phyloP scores from a whole-genome alignment of 441 rosid genomes.

The Pelargonium cotyledonis region DNA sequence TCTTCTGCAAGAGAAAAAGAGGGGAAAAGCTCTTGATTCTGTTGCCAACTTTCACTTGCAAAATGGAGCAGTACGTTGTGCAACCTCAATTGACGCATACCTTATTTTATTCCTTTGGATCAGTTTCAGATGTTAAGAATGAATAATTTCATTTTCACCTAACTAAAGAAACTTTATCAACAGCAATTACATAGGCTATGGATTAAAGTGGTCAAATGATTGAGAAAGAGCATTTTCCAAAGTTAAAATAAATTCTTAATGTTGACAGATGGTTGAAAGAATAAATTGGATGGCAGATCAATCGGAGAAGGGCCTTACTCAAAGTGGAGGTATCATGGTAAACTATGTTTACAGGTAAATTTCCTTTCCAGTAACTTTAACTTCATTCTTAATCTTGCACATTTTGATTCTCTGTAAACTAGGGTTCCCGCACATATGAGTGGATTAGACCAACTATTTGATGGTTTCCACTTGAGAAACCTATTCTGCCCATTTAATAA shows the following conservation, averaged over 20 bases:
- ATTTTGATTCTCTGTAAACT: neutral
- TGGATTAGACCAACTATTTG: conserved; percentile 9
- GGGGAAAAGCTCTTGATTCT: conserved; percentile 93
- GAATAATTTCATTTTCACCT: neutral
- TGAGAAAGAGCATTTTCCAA: neutral
- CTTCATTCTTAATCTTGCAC: neutral
- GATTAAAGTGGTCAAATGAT: neutral
- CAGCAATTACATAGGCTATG: neutral
- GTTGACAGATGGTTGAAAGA: conserved; percentile 76
- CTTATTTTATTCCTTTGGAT: neutral
- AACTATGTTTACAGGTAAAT: conserved; percentile 81
- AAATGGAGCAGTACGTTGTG: conserved; percentile 76
- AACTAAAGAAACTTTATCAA: neutral
- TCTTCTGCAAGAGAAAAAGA: conserved; percentile 83
- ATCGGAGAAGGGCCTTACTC: conserved; percentile 68
- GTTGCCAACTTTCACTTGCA: conserved; percentile 99
- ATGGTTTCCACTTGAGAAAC: neutral
- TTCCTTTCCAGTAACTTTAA: conserved; percentile 6
- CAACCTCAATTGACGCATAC: conserved; percentile 8
- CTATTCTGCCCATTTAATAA: neutral
- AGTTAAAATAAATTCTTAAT: conserved; percentile 8
- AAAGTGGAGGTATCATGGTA: conserved; percentile 94
- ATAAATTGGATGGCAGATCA: conserved; percentile 94
- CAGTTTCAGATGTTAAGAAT: neutral
- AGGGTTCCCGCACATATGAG: neutral